These are phyloP conservation scores for Entomortierella beljakovae DNA, from an alignment of 192 early-diverging fungal genomes.

Conservation along the genomic window DNA sequence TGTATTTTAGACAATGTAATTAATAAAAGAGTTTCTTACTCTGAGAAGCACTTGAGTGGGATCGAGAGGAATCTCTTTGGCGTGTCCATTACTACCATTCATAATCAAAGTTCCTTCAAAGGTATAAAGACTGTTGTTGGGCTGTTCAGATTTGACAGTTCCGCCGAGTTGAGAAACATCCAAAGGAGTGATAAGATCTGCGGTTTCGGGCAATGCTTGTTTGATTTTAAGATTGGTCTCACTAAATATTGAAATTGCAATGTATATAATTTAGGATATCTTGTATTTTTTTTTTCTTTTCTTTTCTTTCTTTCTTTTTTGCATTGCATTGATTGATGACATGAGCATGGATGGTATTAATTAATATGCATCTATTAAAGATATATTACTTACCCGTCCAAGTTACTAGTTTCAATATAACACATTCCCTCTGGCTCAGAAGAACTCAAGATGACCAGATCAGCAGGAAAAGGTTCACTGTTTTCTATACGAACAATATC, in stretches of 20 bases:
- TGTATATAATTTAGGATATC: neutral
- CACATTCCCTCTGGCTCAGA: slow-evolving; percentile 96
- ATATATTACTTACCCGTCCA: slow-evolving; percentile 79
- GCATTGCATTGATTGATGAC: no score
- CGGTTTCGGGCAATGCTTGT: slow-evolving; percentile 91
- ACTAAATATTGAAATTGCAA: slow-evolving; percentile 49
- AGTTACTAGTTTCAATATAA: slow-evolving; percentile 98
- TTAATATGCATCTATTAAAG: neutral
- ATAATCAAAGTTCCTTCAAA: slow-evolving; percentile 85
- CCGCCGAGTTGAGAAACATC: slow-evolving; percentile 73
- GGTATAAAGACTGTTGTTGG: slow-evolving; percentile 97
- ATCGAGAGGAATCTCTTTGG: slow-evolving; percentile 84
- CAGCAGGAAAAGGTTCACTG: slow-evolving; percentile 91
- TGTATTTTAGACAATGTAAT: neutral
- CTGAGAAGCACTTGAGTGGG: slow-evolving; percentile 94
- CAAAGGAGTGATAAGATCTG: slow-evolving; percentile 74
- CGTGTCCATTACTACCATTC: slow-evolving; percentile 55
- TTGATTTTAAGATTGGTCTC: slow-evolving; percentile 99
- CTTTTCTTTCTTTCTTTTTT: neutral
- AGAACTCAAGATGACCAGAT: slow-evolving; percentile 90
- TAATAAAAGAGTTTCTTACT: slow-evolving; percentile 23
- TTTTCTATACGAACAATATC: slow-evolving; percentile 94
- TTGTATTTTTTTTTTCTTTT: neutral
- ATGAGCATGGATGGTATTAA: no score
- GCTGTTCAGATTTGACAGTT: slow-evolving; percentile 90